phyloP scores from a whole-genome alignment of 2,329 filamentous ascomycete genomes.

The Apiospora sp. region DNA sequence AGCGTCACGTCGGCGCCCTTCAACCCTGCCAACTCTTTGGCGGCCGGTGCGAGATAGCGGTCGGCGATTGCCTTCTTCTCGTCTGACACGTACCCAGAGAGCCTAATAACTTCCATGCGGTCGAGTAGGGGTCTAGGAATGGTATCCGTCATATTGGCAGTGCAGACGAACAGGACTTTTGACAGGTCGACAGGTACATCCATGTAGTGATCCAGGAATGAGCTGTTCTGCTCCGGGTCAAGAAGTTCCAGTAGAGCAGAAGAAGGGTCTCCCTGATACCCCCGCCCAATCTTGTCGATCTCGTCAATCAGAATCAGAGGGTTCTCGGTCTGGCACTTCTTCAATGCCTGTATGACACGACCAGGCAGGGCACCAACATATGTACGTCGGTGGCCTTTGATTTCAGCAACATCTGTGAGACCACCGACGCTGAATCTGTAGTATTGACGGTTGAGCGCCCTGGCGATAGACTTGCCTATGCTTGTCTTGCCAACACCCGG shows the following conservation, averaged over 20 bases:
- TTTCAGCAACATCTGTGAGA: constrained; percentile 95
- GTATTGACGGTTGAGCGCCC: constrained; percentile 93
- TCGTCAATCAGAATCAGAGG: constrained; percentile 96
- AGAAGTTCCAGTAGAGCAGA: constrained; percentile 92
- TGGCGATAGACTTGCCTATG: constrained; percentile 97
- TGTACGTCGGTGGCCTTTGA: constrained; percentile 95
- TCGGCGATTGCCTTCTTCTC: constrained; percentile 99
- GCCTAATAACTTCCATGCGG: constrained; percentile 95
- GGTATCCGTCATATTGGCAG: constrained; percentile 98
- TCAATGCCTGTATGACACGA: constrained; percentile 95
- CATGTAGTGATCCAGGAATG: constrained; percentile 98
- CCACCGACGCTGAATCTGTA: constrained; percentile 98
- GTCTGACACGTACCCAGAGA: constrained; percentile 95
- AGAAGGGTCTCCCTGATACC: constrained; percentile 95
- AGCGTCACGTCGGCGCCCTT: constrained; percentile 92
- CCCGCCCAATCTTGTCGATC: constrained; percentile 96
- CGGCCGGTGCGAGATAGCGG: constrained; percentile 87
- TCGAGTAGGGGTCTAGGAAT: constrained; percentile 94
- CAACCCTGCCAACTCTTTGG: constrained; percentile 92
- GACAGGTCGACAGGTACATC: constrained; percentile 97
- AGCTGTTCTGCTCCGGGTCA: constrained; percentile 96
- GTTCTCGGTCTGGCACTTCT: constrained; percentile 99
- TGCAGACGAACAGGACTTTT: constrained; percentile 98
- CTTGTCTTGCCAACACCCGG: constrained; percentile 98
- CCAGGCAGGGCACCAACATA: constrained; percentile 96